Conservation (phyloP, 176 grass and related monocot genomes). For the Secale cereale region DNA sequence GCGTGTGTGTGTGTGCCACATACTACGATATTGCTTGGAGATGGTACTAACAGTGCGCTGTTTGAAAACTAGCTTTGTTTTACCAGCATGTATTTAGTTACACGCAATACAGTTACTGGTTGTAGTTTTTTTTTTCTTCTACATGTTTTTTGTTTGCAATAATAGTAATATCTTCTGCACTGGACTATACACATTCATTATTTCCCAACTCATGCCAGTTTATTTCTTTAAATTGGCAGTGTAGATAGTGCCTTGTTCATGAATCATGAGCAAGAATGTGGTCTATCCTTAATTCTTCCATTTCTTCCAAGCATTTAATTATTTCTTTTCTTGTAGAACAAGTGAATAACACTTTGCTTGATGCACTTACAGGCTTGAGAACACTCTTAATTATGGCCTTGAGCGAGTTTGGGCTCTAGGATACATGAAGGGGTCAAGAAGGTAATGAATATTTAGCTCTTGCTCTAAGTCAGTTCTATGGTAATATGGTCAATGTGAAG, state of each 20-base stretch:
- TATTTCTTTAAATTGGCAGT: background rate
- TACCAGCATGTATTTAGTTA: background rate
- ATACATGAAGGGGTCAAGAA: constrained; percentile 91
- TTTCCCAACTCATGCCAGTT: no score
- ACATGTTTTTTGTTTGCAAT: background rate
- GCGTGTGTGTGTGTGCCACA: no score
- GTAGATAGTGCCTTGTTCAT: background rate
- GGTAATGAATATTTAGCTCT: constrained; percentile 34
- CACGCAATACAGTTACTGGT: background rate
- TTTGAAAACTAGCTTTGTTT: background rate
- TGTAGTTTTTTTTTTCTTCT: background rate
- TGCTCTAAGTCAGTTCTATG: background rate
- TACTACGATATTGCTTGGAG: background rate
- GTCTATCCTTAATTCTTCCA: background rate
- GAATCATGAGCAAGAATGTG: background rate
- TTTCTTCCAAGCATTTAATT: background rate
- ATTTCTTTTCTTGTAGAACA: constrained; percentile 15
- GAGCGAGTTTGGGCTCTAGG: constrained; percentile 98
- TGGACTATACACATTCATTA: background rate
- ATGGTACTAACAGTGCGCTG: background rate
- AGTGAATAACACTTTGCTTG: background rate
- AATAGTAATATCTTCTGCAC: background rate
- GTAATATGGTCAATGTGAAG: background rate
- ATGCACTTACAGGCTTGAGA: constrained; percentile 77
- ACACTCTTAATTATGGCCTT: constrained; percentile 95